A percentile compares a stretch with the other conserved stretches of the same genome.
These are phyloP conservation scores for Fennellomyces sp. DNA, from an alignment of 371 early-diverging fungal species.

Conservation along the genomic window DNA sequence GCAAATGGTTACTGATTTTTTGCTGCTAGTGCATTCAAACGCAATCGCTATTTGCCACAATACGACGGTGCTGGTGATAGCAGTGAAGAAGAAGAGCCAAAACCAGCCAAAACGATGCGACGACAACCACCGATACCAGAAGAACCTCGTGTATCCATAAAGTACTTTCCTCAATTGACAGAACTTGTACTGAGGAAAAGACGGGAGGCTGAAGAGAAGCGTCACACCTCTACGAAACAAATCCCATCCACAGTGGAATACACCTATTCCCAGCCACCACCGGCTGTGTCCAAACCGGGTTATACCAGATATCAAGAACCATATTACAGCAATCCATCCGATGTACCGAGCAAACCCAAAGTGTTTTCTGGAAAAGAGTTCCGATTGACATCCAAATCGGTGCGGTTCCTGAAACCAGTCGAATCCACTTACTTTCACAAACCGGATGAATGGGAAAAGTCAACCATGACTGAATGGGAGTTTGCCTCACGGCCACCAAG, in stretches of 20 bases:
- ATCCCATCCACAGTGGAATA: constrained; percentile 12
- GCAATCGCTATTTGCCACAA: constrained; percentile 37
- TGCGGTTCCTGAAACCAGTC: constrained; percentile 24
- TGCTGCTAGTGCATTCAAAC: constrained; percentile 5
- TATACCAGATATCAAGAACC: constrained; percentile 61
- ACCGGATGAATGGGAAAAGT: constrained; percentile 5
- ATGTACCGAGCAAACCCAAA: constrained; percentile 53
- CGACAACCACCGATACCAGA: background rate
- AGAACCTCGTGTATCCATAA: background rate
- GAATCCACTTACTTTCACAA: background rate
- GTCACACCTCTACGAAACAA: too few relatives aligned
- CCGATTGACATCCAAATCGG: constrained; percentile 30
- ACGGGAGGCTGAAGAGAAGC: background rate
- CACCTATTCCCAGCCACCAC: constrained; percentile 25
- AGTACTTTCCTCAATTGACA: background rate
- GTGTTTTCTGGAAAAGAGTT: constrained; percentile 62
- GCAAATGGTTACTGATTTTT: too few relatives aligned
- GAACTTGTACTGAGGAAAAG: background rate
- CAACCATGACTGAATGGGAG: constrained; percentile 32
- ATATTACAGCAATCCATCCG: constrained; percentile 58
- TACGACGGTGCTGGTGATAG: constrained; percentile 55
- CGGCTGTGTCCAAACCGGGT: background rate
- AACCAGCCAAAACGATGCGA: background rate
- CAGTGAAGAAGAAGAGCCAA: constrained; percentile 9
- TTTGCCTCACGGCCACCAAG: constrained; percentile 36